These are phyloP conservation scores for Boletus eberwhitei DNA, from an alignment of 768 basidiomycete genomes.

Conservation along the genomic window DNA sequence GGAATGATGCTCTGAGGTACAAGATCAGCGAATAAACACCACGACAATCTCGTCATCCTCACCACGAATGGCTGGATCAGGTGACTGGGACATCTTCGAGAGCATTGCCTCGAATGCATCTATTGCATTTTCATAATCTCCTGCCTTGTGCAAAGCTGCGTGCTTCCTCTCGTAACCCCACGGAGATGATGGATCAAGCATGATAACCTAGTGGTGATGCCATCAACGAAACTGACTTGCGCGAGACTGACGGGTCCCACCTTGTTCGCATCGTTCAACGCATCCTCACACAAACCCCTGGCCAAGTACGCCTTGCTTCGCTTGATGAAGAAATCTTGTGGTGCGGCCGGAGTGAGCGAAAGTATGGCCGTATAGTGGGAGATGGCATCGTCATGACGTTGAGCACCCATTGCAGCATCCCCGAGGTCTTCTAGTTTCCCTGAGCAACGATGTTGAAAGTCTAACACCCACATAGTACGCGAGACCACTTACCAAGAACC, in stretches of 20 bases:
- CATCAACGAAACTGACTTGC: neutral
- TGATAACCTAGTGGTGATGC: neutral
- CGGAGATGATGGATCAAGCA: neutral
- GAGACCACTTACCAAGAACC: neutral
- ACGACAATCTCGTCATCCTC: neutral
- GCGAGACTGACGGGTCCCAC: neutral
- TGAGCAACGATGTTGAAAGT: neutral
- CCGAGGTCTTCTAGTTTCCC: neutral
- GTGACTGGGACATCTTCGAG: neutral
- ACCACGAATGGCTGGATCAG: neutral
- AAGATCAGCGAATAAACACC: neutral
- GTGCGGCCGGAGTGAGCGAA: neutral
- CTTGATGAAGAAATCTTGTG: neutral
- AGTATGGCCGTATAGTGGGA: neutral
- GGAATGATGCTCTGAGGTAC: neutral
- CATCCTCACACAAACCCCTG: neutral
- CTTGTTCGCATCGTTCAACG: constrained; percentile 1
- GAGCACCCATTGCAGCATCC: neutral
- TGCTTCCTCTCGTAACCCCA: neutral
- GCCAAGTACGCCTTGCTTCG: constrained; percentile 9
- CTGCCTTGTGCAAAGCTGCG: neutral
- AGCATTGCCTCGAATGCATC: constrained; percentile 3
- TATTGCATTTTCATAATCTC: neutral
- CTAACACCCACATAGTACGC: neutral
- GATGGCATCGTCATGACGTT: neutral